Evolutionary conservation across 768 basidiomycete genomes (phyloP).

Genomic region (Panaeolus papilionaceus): DNA sequence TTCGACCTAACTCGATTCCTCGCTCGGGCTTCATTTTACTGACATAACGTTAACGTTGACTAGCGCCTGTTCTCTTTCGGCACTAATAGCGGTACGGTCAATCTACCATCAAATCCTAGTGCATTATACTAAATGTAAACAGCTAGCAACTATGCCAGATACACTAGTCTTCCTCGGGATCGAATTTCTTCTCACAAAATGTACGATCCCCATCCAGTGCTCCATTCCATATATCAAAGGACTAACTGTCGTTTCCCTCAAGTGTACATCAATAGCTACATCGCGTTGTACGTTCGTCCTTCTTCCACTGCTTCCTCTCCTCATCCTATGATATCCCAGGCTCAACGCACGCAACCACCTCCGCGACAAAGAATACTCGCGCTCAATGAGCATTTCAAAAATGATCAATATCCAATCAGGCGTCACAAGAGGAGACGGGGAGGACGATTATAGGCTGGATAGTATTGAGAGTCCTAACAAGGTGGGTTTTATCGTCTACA

Average conservation of each 20-base stretch:
- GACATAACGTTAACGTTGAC: neutral
- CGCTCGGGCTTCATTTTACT: neutral
- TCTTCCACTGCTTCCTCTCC: neutral
- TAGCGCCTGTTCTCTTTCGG: slow-evolving; percentile 49
- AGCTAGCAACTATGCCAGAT: slow-evolving; percentile 44
- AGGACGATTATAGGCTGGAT: neutral
- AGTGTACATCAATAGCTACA: slow-evolving; percentile 23
- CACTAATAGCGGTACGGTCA: slow-evolving; percentile 43
- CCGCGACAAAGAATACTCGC: neutral
- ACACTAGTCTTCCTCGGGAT: slow-evolving; percentile 49
- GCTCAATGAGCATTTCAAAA: neutral
- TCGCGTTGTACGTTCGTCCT: slow-evolving; percentile 18
- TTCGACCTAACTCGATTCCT: neutral
- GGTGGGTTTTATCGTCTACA: neutral
- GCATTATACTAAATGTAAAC: neutral
- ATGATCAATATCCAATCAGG: slow-evolving; percentile 9
- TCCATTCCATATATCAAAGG: neutral
- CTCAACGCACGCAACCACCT: slow-evolving; percentile 6
- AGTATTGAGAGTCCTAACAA: neutral
- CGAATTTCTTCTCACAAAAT: slow-evolving; percentile 47
- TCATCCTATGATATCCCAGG: neutral
- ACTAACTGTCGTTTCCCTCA: neutral
- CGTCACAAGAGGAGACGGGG: neutral
- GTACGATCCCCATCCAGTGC: slow-evolving; percentile 28
- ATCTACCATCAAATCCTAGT: neutral